These are phyloP conservation scores for Dipteronia sinensis DNA, from an alignment of 345 rosid species.

Conservation along the genomic window DNA sequence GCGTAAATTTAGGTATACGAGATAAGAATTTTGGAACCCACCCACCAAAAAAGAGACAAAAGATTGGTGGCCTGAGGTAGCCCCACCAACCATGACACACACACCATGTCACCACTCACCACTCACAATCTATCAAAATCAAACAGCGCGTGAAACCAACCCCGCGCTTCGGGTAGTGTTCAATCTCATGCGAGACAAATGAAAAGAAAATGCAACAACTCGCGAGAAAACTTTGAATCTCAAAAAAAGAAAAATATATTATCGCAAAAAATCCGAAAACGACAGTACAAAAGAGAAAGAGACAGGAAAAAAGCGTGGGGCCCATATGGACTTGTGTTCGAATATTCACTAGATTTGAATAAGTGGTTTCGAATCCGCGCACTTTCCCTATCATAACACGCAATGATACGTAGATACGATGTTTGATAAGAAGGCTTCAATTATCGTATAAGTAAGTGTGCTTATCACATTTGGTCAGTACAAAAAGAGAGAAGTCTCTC, in stretches of 20 bases:
- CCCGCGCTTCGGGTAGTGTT: not conserved
- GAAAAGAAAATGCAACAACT: not conserved
- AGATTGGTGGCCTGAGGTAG: not conserved
- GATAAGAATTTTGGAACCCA: too few species aligned
- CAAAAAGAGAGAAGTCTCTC: constrained; percentile 36
- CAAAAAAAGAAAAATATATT: not conserved
- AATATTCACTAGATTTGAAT: constrained; percentile 74
- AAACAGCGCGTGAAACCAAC: not conserved
- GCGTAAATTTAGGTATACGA: too few species aligned
- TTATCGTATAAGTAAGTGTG: accelerated
- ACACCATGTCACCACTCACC: too few species aligned
- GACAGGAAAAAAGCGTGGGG: constrained; percentile 23
- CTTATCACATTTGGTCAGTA: constrained; percentile 45
- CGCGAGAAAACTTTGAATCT: constrained; percentile 13
- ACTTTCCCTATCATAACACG: constrained; percentile 24
- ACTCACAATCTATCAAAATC: not conserved
- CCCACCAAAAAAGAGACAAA: not conserved
- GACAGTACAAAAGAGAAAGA: constrained; percentile 34
- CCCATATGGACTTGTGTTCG: constrained; percentile 66
- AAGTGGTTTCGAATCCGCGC: constrained; percentile 65
- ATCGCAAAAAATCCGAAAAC: constrained; percentile 27
- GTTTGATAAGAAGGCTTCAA: accelerated
- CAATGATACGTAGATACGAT: constrained; percentile 5
- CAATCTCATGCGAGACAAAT: not conserved
- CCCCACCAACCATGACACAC: not conserved